Evolutionary conservation across 169 alveolate species (phyloP).

Genomic region (Perkinsus olseni): DNA sequence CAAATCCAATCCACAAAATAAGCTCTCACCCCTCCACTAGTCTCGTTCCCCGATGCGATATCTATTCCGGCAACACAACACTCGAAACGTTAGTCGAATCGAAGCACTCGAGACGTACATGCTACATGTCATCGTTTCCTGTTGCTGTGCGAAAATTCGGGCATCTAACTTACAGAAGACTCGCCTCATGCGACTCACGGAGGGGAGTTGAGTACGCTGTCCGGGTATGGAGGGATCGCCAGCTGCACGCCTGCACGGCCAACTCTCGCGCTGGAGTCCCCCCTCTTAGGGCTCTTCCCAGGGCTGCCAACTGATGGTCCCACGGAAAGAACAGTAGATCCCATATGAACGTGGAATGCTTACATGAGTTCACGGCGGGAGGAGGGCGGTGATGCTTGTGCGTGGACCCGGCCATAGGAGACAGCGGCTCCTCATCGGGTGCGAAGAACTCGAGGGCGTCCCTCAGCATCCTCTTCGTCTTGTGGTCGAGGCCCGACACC

Average conservation of each 20-base stretch:
- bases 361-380: neutral
- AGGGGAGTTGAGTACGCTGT: neutral
- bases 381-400: neutral
- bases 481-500: neutral
- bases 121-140: too few relatives aligned
- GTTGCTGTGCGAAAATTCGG: neutral
- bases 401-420: neutral
- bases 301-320: neutral
- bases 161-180: neutral
- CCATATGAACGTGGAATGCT: neutral
- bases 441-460: neutral
- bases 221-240: neutral
- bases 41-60: too few relatives aligned
- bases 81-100: too few relatives aligned
- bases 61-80: too few relatives aligned
- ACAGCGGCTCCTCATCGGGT: neutral
- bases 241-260: neutral
- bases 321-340: neutral
- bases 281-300: neutral
- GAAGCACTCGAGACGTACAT: too few relatives aligned
- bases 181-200: neutral
- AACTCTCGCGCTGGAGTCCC: neutral
- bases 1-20: too few relatives aligned
- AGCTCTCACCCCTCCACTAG: too few relatives aligned
- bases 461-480: neutral